These are phyloP conservation scores for Neofusicoccum parvum DNA, from an alignment of 2,329 filamentous ascomycete genomes.

Conservation along the genomic window DNA sequence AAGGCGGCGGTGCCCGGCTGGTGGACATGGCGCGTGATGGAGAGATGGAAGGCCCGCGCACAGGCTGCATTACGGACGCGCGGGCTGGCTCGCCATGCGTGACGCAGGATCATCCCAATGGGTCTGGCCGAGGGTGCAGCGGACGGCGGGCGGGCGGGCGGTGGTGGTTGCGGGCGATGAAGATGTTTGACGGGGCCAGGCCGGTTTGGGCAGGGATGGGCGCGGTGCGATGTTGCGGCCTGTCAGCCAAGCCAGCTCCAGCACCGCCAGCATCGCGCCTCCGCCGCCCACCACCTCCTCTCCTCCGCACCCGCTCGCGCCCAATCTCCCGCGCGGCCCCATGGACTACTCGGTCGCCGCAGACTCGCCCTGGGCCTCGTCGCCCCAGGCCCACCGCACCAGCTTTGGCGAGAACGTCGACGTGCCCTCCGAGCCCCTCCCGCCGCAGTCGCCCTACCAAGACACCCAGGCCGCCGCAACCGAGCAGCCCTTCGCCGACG, in stretches of 20 bases:
- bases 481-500: slow-evolving; percentile 21
- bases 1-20: slow-evolving; percentile 24
- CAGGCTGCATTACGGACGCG: slow-evolving; percentile 10
- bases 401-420: slow-evolving; percentile 49
- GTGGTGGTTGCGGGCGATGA: not conserved
- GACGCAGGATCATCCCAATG: slow-evolving; percentile 1
- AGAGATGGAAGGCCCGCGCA: not conserved
- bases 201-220: slow-evolving; percentile 17
- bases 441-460: slow-evolving; percentile 43
- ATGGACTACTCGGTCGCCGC: slow-evolving; percentile 68
- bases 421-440: slow-evolving; percentile 44
- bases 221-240: not conserved
- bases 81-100: slow-evolving; percentile 14
- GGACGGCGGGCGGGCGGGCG: not conserved
- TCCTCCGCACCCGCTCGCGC: not conserved
- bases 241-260: slow-evolving; percentile 10
- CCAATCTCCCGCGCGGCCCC: slow-evolving; percentile 14
- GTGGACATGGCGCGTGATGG: not conserved
- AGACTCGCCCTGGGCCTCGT: slow-evolving; percentile 65
- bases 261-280: slow-evolving; percentile 5
- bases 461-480: slow-evolving; percentile 21
- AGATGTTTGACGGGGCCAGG: slow-evolving; percentile 8
- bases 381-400: slow-evolving; percentile 55
- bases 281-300: not conserved
- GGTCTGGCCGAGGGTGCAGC: not conserved